Conservation (phyloP, 805 yeast species). For the Candida loeiensis region DNA sequence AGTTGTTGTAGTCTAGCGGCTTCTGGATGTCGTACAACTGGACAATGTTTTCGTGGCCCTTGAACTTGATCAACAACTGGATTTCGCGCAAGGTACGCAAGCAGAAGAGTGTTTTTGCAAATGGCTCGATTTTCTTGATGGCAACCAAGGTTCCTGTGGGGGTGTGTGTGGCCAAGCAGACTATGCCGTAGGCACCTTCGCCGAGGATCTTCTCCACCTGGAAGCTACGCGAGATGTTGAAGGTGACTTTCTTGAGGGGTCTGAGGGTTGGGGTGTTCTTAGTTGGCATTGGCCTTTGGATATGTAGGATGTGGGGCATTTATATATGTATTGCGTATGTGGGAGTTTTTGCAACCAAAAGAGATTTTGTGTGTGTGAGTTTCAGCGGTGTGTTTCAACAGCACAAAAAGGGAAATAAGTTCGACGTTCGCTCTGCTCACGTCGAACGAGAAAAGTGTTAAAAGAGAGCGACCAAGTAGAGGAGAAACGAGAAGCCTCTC, state of each 20-base stretch:
- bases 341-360: constrained; percentile 6
- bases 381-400: not conserved
- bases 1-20: constrained; percentile 54
- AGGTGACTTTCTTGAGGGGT: constrained; percentile 28
- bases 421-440: no score
- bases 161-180: constrained; percentile 62
- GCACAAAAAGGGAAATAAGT: not conserved
- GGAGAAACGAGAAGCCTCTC: no score
- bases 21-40: constrained; percentile 62
- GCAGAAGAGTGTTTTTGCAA: constrained; percentile 61
- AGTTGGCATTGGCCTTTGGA: no score
- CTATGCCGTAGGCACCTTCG: constrained; percentile 81
- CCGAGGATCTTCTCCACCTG: constrained; percentile 62
- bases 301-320: no score
- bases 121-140: constrained; percentile 73
- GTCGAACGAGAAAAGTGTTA: no score
- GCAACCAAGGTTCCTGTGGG: constrained; percentile 66
- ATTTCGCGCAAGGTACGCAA: constrained; percentile 70
- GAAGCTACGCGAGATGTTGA: constrained; percentile 62
- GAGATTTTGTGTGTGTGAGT: no score
- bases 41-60: constrained; percentile 69
- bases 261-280: not conserved
- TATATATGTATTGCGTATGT: not conserved
- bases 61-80: constrained; percentile 59
- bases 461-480: no score